These are phyloP conservation scores for Royoungia palumana DNA, from an alignment of 768 basidiomycete species.

Conservation along the genomic window DNA sequence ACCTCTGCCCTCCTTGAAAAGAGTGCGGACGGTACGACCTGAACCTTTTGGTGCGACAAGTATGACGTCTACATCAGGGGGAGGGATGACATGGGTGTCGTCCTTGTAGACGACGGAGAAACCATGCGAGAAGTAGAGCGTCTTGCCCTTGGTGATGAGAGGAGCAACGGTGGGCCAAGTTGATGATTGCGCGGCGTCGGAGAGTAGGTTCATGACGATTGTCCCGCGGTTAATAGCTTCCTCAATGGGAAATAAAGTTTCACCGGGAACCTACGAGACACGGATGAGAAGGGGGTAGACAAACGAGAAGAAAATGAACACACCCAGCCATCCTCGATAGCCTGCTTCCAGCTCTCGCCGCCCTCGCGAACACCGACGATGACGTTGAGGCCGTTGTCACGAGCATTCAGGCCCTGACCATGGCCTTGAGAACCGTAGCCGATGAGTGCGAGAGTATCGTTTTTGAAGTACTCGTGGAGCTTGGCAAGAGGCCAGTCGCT, in stretches of 20 bases:
- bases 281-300: neutral
- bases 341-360: conserved; percentile 96
- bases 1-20: conserved; percentile 99
- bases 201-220: conserved; percentile 99
- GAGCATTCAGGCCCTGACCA: conserved; percentile 97
- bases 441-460: conserved; percentile 98
- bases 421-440: conserved; percentile 99
- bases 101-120: conserved; percentile 99
- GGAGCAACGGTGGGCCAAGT: conserved; percentile 90
- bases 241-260: conserved; percentile 97
- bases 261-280: conserved; percentile 72
- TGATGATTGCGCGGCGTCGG: conserved; percentile 97
- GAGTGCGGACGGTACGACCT: conserved; percentile 96
- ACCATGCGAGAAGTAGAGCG: conserved; percentile 99
- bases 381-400: conserved; percentile 98
- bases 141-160: conserved; percentile 99
- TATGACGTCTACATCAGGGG: conserved; percentile 94
- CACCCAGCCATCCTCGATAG: conserved; percentile 94
- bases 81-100: conserved; percentile 91
- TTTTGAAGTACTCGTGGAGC: conserved; percentile 99
- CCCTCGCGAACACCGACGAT: conserved; percentile 97
- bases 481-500: conserved; percentile 97
- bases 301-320: conserved; percentile 20
- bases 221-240: conserved; percentile 95
- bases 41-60: conserved; percentile 99